Conservation (phyloP, 2,329 filamentous ascomycete genomes). For the Calonectria pseudoturangicola region DNA sequence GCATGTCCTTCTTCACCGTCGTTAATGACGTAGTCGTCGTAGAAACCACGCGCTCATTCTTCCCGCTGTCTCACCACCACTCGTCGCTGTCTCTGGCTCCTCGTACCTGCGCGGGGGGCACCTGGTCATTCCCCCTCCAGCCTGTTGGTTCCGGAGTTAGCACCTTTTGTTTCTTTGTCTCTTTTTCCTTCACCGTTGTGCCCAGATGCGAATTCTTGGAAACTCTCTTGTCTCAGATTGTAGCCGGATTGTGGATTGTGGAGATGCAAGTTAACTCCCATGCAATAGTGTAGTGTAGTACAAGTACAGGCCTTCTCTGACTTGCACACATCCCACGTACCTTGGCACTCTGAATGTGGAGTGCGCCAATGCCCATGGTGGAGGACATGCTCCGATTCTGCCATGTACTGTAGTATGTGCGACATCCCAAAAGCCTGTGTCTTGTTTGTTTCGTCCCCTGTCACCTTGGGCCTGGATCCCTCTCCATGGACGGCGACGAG, state of each 20-base stretch:
- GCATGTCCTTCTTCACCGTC: slow-evolving; percentile 34
- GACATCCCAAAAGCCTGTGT: slow-evolving; percentile 21
- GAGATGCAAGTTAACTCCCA: neutral
- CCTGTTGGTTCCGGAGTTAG: slow-evolving; percentile 27
- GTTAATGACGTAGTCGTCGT: slow-evolving; percentile 55
- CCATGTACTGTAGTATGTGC: neutral
- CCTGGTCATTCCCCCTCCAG: neutral
- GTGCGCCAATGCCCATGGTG: too few species aligned
- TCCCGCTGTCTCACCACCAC: slow-evolving; percentile 51
- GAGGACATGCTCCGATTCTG: slow-evolving; percentile 1
- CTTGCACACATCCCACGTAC: slow-evolving; percentile 1
- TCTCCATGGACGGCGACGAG: neutral
- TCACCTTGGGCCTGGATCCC: slow-evolving; percentile 11
- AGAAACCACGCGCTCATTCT: slow-evolving; percentile 54
- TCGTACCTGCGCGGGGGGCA: slow-evolving; percentile 25
- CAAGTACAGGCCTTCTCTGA: too few species aligned
- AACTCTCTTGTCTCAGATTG: slow-evolving; percentile 45
- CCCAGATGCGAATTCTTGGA: slow-evolving; percentile 23
- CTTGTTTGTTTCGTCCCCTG: slow-evolving; percentile 25
- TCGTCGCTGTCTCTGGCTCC: slow-evolving; percentile 10
- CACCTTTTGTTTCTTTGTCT: too few species aligned
- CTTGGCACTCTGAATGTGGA: neutral
- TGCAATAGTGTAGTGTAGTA: too few species aligned
- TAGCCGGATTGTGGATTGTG: slow-evolving; percentile 33
- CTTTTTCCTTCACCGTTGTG: slow-evolving; percentile 27